These are phyloP conservation scores for Hippophae gyantsensis DNA, from an alignment of 306 rosid species.

Conservation along the genomic window DNA sequence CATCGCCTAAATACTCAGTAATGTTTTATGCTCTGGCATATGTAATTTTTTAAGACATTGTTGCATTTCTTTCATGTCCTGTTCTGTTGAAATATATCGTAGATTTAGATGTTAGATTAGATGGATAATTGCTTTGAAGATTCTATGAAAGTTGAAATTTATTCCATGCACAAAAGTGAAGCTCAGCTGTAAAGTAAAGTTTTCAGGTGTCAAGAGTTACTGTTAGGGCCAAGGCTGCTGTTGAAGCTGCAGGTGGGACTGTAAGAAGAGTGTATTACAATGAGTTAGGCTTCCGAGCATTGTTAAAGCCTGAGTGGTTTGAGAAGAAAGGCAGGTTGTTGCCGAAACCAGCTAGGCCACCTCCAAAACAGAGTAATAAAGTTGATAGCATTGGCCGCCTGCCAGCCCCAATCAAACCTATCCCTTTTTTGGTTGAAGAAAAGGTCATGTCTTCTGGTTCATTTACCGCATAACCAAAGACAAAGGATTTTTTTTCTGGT, in stretches of 20 bases:
- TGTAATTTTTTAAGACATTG: no score
- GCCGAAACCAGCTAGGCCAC: conserved; percentile 95
- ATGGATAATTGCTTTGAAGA: background rate
- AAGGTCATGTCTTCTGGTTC: conserved; percentile 20
- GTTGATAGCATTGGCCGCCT: conserved; percentile 87
- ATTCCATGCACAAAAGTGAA: conserved; percentile 2
- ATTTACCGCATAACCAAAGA: conserved; percentile 14
- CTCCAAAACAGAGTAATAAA: conserved; percentile 74
- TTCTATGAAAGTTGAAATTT: background rate
- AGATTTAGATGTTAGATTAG: background rate
- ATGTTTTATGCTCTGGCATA: no score
- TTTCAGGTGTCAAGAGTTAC: conserved; percentile 88
- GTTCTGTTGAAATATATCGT: no score
- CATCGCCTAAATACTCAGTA: no score
- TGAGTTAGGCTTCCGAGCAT: conserved; percentile 71
- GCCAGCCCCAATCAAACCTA: conserved; percentile 86
- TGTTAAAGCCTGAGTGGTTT: conserved; percentile 85
- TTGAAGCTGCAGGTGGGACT: conserved; percentile 89
- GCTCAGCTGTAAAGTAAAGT: conserved; percentile 8
- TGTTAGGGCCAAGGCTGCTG: conserved; percentile 78
- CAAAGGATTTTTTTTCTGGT: conserved; percentile 1
- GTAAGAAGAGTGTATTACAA: conserved; percentile 85
- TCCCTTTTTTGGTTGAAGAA: conserved; percentile 57
- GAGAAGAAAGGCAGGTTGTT: conserved; percentile 89
- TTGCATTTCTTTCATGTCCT: no score